Conservation (phyloP, 345 rosid genomes). For the Gossypium sturtianum region DNA sequence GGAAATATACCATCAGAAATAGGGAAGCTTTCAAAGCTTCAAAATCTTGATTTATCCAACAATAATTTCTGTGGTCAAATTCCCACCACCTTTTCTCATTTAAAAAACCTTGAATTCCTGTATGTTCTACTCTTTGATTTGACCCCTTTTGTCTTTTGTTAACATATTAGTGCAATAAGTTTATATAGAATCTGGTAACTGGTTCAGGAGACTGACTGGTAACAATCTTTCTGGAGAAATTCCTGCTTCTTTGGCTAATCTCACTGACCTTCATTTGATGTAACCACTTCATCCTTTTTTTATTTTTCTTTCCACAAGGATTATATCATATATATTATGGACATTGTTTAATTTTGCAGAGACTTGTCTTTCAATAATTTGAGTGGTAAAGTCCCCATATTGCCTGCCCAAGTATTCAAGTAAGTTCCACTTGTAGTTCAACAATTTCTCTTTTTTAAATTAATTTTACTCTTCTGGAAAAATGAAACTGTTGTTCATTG, state of each 20-base stretch:
- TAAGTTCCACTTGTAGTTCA: background rate
- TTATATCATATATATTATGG: no score
- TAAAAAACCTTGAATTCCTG: conserved; percentile 62
- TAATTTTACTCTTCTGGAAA: no score
- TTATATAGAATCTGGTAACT: conserved; percentile 3
- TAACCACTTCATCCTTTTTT: conserved; percentile 28
- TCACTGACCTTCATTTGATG: conserved; percentile 74
- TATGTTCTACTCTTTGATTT: conserved; percentile 9
- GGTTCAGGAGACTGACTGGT: conserved; percentile 63
- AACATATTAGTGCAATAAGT: background rate
- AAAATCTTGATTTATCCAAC: conserved; percentile 71
- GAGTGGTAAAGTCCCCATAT: background rate
- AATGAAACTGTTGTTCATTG: background rate
- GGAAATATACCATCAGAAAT: conserved; percentile 60
- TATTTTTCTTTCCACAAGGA: background rate
- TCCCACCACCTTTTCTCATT: conserved; percentile 47
- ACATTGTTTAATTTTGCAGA: conserved; percentile 21
- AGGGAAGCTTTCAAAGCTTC: conserved; percentile 68
- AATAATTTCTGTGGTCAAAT: conserved; percentile 58
- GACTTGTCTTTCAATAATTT: conserved; percentile 55
- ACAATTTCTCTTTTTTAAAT: background rate
- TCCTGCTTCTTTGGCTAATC: conserved; percentile 63
- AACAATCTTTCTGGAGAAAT: conserved; percentile 67
- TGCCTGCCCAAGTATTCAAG: background rate
- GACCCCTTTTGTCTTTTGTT: background rate